A percentile compares a stretch with the other conserved stretches of the same genome.
These are phyloP conservation scores for Chenopodium quinoa DNA, from an alignment of 148 eudicot species.

Conservation along the genomic window DNA sequence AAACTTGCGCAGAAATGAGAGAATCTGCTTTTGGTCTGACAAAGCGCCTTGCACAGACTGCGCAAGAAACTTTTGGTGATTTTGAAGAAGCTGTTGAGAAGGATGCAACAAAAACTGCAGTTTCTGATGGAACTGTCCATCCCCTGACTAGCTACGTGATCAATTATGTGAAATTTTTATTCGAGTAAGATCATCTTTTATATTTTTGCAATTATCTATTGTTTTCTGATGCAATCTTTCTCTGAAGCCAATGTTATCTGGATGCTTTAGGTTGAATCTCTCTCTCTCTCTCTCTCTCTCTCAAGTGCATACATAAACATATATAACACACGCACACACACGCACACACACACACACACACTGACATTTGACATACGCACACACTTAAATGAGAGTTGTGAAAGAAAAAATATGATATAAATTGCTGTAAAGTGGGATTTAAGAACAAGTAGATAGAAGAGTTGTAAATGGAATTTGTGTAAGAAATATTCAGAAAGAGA, in stretches of 20 bases:
- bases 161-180: slow-evolving; percentile 90
- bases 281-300: too few species aligned
- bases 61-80: slow-evolving; percentile 90
- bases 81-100: slow-evolving; percentile 99
- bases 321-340: too few species aligned
- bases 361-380: too few species aligned
- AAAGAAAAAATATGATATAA: too few species aligned
- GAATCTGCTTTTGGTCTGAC: slow-evolving; percentile 87
- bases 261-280: background rate
- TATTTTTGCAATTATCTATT: background rate
- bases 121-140: slow-evolving; percentile 94
- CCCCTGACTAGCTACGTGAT: slow-evolving; percentile 98
- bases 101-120: slow-evolving; percentile 93
- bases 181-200: slow-evolving; percentile 64
- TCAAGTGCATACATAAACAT: background rate
- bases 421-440: too few species aligned
- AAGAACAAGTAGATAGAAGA: too few species aligned
- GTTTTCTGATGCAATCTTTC: slow-evolving; percentile 4
- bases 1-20: slow-evolving; percentile 84
- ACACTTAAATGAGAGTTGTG: too few species aligned
- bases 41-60: slow-evolving; percentile 92
- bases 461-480: too few species aligned
- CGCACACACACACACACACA: too few species aligned
- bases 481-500: too few species aligned
- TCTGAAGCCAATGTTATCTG: background rate